Evolutionary conservation across 495 filamentous ascomycete genomes (phyloP).

Genomic region (Penicillium verhagenii): DNA sequence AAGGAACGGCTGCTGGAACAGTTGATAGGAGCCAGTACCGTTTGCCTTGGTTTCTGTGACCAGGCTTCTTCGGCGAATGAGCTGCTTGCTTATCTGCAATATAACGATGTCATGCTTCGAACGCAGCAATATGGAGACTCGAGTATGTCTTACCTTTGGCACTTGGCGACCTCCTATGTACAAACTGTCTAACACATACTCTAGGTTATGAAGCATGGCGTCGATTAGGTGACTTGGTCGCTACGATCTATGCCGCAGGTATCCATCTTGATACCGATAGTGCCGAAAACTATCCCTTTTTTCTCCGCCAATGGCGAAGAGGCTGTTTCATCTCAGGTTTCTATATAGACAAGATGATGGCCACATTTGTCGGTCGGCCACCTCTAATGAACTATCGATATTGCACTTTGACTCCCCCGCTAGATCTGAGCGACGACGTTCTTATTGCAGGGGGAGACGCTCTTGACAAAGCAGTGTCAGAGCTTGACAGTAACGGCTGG

Average conservation of each 20-base stretch:
- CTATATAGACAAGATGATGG: slow-evolving; percentile 49
- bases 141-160: slow-evolving; percentile 37
- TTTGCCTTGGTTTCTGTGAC: slow-evolving; percentile 48
- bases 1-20: slow-evolving; percentile 36
- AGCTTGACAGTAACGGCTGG: slow-evolving; percentile 57
- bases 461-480: slow-evolving; percentile 37
- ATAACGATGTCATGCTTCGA: slow-evolving; percentile 42
- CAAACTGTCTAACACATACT: neutral
- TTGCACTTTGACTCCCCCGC: slow-evolving; percentile 52
- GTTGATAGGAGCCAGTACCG: slow-evolving; percentile 38
- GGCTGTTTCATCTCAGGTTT: slow-evolving; percentile 55
- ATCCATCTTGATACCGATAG: slow-evolving; percentile 53
- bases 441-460: slow-evolving; percentile 48
- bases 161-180: neutral
- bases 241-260: slow-evolving; percentile 56
- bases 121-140: slow-evolving; percentile 52
- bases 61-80: slow-evolving; percentile 48
- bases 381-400: slow-evolving; percentile 56
- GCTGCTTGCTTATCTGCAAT: slow-evolving; percentile 45
- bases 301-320: slow-evolving; percentile 50
- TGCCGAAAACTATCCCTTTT: slow-evolving; percentile 46
- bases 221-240: slow-evolving; percentile 48
- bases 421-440: slow-evolving; percentile 55
- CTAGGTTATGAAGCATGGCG: slow-evolving; percentile 54
- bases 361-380: slow-evolving; percentile 57